phyloP scores from a whole-genome alignment of 495 filamentous ascomycete species.

The Cudoniella acicularis region DNA sequence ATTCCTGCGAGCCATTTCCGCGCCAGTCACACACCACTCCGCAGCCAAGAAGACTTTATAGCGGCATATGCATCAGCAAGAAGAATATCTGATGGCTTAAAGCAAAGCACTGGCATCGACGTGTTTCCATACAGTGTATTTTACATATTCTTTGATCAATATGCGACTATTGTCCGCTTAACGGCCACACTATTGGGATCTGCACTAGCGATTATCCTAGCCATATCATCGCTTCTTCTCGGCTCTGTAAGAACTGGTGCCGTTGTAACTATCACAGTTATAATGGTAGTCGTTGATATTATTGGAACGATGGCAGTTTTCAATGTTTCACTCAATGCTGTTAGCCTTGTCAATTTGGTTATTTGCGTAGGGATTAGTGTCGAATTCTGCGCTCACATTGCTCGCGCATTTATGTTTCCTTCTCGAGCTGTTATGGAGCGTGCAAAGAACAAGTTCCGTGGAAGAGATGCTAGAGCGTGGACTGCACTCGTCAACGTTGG shows the following conservation, averaged over 20 bases:
- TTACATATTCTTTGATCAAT: conserved; percentile 99
- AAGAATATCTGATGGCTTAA: conserved; percentile 76
- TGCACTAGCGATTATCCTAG: conserved; percentile 77
- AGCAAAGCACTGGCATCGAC: conserved; percentile 59
- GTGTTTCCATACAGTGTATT: conserved; percentile 95
- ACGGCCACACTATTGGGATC: conserved; percentile 75
- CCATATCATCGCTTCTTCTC: conserved; percentile 71
- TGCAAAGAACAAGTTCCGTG: conserved; percentile 62
- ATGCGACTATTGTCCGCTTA: conserved; percentile 75
- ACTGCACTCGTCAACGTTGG: conserved; percentile 90
- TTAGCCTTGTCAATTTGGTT: conserved; percentile 93
- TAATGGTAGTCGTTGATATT: conserved; percentile 93
- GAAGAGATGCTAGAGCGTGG: conserved; percentile 83
- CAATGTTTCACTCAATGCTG: conserved; percentile 89
- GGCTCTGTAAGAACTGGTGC: conserved; percentile 79
- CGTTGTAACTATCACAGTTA: conserved; percentile 78
- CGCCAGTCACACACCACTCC: conserved; percentile 79
- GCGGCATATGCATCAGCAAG: conserved; percentile 82
- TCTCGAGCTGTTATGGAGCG: conserved; percentile 70
- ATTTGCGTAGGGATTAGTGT: conserved; percentile 95
- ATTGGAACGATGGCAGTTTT: conserved; percentile 89
- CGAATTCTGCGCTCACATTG: conserved; percentile 97
- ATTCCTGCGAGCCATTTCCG: conserved; percentile 87
- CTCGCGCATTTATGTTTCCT: conserved; percentile 94
- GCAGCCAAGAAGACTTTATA: conserved; percentile 92